Evolutionary conservation across 1,139 yeast species (phyloP), one percentile per base, ranked within the genome.

Genomic region (Entelexis paramagnoliae): DNA sequence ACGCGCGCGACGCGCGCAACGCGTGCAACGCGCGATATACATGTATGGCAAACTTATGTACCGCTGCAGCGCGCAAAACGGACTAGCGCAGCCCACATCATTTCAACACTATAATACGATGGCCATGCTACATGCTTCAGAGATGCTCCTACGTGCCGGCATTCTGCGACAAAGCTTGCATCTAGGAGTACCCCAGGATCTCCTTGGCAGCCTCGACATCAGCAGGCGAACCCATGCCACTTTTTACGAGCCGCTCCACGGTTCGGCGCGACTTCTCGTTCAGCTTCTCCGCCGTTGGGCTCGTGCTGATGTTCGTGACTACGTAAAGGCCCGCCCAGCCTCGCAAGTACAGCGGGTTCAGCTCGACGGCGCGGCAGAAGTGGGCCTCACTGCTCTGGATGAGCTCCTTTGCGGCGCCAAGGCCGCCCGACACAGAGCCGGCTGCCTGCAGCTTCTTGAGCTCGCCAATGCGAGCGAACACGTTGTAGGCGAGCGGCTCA

Each of bases 281-380:
- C 29, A 51, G 44, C 40, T 28, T 41, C 10, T 20, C 48, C 13
- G 49, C 45, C n/a, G 17, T 20, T 10, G 34, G n/a, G 11, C 30
- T 48, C 14, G 40, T 33, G 30, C 40, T 34, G 17, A 48, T 16
- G 19, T 41, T 38, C 2, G 57, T 46, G 24, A 51, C 48, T 3
- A 74, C 65, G 48, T 72, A 73, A 4, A 87, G 70, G 0, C 95
- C 94, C 51, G 80, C 69, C 96, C 96, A 88, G 22, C 86, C 83
- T 57, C 85, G 75, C 17, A 77, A 67, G 64, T 78, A 83, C 42
- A 72, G 72, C 41, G 83, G 84, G 59, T 86, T 81, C 46, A 89
- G 70, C 67, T 89, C 96, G 14, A 85, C 79, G 13, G 88, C 69
- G 56, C 93, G 74, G 51, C 82, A 69, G 60, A 78, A 83, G 61